Conservation (phyloP, 805 yeast species). For the Wickerhamomyces alni region DNA sequence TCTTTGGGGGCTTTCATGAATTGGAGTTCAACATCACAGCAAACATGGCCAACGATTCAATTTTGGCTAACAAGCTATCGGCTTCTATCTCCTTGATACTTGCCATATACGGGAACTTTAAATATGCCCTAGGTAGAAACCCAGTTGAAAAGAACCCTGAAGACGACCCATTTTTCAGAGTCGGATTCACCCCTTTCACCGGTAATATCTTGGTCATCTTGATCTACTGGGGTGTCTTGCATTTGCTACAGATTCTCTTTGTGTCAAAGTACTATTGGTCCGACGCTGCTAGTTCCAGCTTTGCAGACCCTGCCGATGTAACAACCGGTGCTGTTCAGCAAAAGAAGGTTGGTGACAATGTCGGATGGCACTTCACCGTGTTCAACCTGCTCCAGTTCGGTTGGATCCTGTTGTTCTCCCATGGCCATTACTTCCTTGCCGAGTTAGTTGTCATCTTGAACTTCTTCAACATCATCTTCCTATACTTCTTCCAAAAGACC, state of each 20-base stretch:
- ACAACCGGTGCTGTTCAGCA: conserved; percentile 11
- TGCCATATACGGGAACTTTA: conserved; percentile 49
- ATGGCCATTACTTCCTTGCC: conserved; percentile 50
- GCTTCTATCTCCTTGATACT: conserved; percentile 50
- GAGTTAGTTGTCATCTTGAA: conserved; percentile 56
- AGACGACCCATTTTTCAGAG: conserved; percentile 39
- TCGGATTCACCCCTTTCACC: conserved; percentile 67
- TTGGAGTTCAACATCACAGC: too few relatives aligned
- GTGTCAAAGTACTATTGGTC: conserved; percentile 40
- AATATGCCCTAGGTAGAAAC: conserved; percentile 52
- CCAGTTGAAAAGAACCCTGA: conserved; percentile 35
- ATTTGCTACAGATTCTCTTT: conserved; percentile 47
- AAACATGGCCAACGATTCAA: neutral
- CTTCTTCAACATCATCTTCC: conserved; percentile 49
- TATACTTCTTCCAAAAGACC: conserved; percentile 52
- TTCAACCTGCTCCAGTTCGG: conserved; percentile 55
- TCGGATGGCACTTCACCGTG: conserved; percentile 57
- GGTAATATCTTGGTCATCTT: conserved; percentile 42
- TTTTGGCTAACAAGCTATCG: conserved; percentile 32
- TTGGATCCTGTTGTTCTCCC: conserved; percentile 61
- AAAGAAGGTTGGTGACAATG: conserved; percentile 23
- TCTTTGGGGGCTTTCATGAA: too few relatives aligned
- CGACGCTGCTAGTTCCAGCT: conserved; percentile 9
- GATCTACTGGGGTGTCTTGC: conserved; percentile 53
- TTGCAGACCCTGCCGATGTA: conserved; percentile 6